Base-by-base conservation (phyloP, 1,284 basidiomycete species). In the Leccinum cinnamomeum region DNA sequence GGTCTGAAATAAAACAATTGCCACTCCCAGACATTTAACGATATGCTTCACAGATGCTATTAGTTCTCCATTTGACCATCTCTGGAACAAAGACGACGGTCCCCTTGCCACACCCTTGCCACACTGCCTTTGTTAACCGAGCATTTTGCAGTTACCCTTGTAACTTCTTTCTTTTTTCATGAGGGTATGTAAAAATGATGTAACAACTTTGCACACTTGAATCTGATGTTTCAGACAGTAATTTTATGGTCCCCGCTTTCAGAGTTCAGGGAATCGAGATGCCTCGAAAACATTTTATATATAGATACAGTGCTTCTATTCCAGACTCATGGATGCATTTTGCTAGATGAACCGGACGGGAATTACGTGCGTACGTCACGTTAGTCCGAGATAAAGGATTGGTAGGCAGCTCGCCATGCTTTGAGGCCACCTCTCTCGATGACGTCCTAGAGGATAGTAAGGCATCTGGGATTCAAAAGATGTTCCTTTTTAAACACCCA, bases 391-490 rank as follows among this genome's bases (percentile, higher is more conserved):
- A 74, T 41, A 60, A 71, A 78, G 41, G 65, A 67, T 54, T 74
- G 66, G 64, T 79, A 83, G 35, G 78, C 77, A 50, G 73, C 71
- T 67, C 76, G 80, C 92, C 91, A 95, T 2, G 85, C 88, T 51
- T 81, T 80, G 71, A 90, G 90, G 0, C 84, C 94, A 6, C 83
- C 83, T 0, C 78, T 84, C 75, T 95, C 92, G 62, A 96, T 91
- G 18, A 95, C 90, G 67, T 94, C 91, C 82, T 89, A 60, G 5
- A 30, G n/a, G 56, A 30, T 18, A 62, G 35, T 68, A 39, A 72
- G 37, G 57, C 50, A 58, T 28, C 20, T 12, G 30, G 30, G 18
- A 18, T 11, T 55, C 3, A 2, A 55, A 39, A 20, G 25, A 2
- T 7, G 12, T 7, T 4, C 30, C 7, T 25, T 53, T 53, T 57